Conservation (phyloP, 371 early-diverging fungal genomes). For the Lichtheimia hyalospora region DNA sequence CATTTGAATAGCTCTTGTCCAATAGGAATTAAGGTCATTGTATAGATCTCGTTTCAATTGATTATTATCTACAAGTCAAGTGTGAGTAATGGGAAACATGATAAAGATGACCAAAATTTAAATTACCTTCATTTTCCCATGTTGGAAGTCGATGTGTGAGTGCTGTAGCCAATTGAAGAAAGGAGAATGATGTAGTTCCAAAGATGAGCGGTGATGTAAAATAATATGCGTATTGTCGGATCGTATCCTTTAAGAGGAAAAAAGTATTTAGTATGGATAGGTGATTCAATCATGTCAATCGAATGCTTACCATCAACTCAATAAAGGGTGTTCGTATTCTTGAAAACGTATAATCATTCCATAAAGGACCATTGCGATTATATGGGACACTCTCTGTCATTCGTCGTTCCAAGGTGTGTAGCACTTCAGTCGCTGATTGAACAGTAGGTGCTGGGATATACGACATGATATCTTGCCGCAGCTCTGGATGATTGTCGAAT, state of each 20-base stretch:
- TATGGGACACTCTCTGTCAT: conserved; percentile 84
- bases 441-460: conserved; percentile 90
- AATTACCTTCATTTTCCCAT: conserved; percentile 68
- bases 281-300: not conserved
- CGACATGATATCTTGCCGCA: conserved; percentile 69
- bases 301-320: conserved; percentile 63
- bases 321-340: conserved; percentile 76
- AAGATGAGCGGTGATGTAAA: conserved; percentile 79
- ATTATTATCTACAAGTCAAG: conserved; percentile 52
- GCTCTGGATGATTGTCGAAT: conserved; percentile 68
- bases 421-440: conserved; percentile 65
- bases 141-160: conserved; percentile 78
- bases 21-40: conserved; percentile 71
- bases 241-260: conserved; percentile 55
- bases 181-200: conserved; percentile 74
- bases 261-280: not conserved
- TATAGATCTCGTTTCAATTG: conserved; percentile 65
- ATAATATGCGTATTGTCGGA: conserved; percentile 82
- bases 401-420: conserved; percentile 69
- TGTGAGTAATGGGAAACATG: too few relatives aligned
- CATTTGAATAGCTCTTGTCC: conserved; percentile 75
- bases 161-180: conserved; percentile 75
- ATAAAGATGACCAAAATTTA: not conserved
- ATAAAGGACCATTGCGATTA: conserved; percentile 74
- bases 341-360: conserved; percentile 88